These are phyloP conservation scores for Spizellomyces sp. DNA, from an alignment of 192 early-diverging fungal genomes.

Conservation along the genomic window DNA sequence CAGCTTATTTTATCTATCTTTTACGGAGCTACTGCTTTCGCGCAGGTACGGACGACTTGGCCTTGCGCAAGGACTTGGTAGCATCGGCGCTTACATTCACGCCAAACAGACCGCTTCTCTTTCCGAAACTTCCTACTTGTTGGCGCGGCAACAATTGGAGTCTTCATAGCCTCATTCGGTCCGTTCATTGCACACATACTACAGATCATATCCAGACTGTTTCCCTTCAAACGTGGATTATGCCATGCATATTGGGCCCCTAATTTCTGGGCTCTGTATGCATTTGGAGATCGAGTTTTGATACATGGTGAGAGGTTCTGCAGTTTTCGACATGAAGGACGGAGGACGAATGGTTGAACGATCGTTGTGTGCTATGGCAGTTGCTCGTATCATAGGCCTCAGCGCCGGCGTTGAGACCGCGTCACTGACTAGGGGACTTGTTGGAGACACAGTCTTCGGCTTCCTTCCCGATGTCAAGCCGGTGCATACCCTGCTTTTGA, in stretches of 20 bases:
- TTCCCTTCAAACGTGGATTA: conserved; percentile 96
- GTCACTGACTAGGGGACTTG: conserved; percentile 82
- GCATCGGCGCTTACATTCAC: neutral
- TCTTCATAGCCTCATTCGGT: conserved; percentile 81
- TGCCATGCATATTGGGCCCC: conserved; percentile 98
- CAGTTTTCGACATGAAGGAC: neutral
- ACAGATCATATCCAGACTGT: conserved; percentile 79
- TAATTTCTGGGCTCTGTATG: conserved; percentile 96
- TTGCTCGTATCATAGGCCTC: too few relatives aligned
- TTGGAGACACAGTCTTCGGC: conserved; percentile 85
- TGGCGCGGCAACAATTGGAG: conserved; percentile 61
- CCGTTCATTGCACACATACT: conserved; percentile 80
- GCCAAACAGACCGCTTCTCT: conserved; percentile 30
- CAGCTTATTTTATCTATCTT: conserved; percentile 92
- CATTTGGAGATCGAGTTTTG: conserved; percentile 73
- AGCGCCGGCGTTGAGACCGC: neutral
- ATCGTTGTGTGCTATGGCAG: too few relatives aligned
- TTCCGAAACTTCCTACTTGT: conserved; percentile 57
- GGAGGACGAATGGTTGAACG: too few relatives aligned
- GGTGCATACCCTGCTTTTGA: conserved; percentile 70
- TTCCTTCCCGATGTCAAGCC: conserved; percentile 77
- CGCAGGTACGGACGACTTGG: neutral
- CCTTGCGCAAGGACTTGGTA: neutral
- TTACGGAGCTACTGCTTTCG: conserved; percentile 76
- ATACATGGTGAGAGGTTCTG: conserved; percentile 31